These are phyloP conservation scores for Fusarium oligoseptatum DNA, from an alignment of 2,329 filamentous ascomycete species.

Conservation along the genomic window DNA sequence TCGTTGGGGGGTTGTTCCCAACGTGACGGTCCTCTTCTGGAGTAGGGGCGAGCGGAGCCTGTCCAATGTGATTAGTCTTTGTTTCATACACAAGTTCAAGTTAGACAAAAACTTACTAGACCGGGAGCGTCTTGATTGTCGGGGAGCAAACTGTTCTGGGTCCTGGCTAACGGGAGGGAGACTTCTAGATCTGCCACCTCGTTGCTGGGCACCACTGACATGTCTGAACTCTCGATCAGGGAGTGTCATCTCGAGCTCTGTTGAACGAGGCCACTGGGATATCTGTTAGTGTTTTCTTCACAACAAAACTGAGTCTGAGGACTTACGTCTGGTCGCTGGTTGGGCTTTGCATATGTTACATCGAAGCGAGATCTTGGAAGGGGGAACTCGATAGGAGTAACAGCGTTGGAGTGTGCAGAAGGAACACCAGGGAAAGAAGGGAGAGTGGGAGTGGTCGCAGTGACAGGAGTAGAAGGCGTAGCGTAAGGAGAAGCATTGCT, in stretches of 20 bases:
- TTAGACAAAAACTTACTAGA: slow-evolving; percentile 9
- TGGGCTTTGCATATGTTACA: neutral
- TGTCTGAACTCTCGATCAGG: neutral
- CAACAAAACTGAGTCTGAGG: too few relatives aligned
- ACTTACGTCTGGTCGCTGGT: neutral
- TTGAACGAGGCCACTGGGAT: neutral
- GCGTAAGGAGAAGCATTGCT: neutral
- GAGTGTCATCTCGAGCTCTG: neutral
- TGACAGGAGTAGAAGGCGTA: neutral
- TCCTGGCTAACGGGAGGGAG: neutral
- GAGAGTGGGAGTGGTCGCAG: neutral
- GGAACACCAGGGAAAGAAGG: neutral
- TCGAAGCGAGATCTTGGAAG: neutral
- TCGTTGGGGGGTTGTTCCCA: neutral
- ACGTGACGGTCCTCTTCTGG: neutral
- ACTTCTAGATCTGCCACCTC: slow-evolving; percentile 5
- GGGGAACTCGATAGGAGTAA: neutral
- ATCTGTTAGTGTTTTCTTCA: neutral
- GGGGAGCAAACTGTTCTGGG: neutral
- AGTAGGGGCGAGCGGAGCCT: slow-evolving; percentile 22
- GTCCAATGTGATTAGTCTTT: neutral
- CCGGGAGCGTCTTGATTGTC: neutral
- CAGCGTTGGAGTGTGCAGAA: neutral
- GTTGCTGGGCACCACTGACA: neutral
- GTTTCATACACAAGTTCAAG: neutral